Conservation (phyloP, 306 rosid species). For the Rosa chinensis region DNA sequence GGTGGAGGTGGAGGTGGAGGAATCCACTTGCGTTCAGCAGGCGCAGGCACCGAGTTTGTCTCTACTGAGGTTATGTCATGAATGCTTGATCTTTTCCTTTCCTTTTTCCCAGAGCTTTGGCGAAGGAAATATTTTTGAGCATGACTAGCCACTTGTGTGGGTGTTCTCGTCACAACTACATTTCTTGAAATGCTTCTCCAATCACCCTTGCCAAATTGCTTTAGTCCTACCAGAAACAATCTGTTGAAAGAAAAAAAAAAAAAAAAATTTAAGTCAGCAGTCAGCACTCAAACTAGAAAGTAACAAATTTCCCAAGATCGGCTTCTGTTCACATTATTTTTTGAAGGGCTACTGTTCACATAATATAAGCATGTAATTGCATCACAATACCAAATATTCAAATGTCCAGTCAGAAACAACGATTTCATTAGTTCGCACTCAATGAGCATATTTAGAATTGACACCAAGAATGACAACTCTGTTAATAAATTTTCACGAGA, state of each 20-base stretch:
- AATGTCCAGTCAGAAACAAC: background rate
- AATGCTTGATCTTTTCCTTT: conserved; percentile 88
- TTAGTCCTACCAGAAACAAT: conserved; percentile 66
- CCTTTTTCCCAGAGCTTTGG: conserved; percentile 62
- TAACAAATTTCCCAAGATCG: background rate
- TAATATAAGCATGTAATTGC: background rate
- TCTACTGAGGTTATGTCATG: conserved; percentile 86
- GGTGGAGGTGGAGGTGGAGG: conserved; percentile 45
- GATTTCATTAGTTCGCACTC: background rate
- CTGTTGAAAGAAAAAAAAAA: conserved; percentile 29
- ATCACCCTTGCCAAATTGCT: conserved; percentile 81
- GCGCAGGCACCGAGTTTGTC: conserved; percentile 29
- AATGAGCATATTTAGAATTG: background rate
- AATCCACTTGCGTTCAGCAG: conserved; percentile 57
- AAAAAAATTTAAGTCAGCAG: background rate
- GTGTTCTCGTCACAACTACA: conserved; percentile 80
- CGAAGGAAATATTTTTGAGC: conserved; percentile 93
- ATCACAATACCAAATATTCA: background rate
- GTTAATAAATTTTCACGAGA: background rate
- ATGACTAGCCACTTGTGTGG: conserved; percentile 96
- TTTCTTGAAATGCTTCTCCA: conserved; percentile 98
- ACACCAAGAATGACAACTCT: background rate
- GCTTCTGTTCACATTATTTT: too few relatives aligned
- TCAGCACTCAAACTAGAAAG: background rate
- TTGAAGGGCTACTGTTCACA: too few relatives aligned